phyloP scores from a whole-genome alignment of 75 land plant species.

The Pinus tabuliformis region DNA sequence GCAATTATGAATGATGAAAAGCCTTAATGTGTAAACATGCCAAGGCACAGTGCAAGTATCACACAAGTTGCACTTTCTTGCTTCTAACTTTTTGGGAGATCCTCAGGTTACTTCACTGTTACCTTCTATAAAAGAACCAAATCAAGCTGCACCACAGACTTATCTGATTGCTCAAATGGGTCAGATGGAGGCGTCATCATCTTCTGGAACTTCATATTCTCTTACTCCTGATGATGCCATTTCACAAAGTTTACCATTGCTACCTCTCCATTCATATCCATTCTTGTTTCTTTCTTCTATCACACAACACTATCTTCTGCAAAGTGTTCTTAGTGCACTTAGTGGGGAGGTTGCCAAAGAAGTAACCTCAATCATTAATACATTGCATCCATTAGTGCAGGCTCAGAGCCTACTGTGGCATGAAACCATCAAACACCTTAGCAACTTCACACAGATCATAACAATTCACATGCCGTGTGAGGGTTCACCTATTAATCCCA shows the following conservation, averaged over 20 bases:
- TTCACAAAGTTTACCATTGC: constrained; percentile 33
- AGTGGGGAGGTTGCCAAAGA: no score
- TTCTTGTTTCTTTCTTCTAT: constrained; percentile 17
- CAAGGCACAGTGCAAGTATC: constrained; percentile 19
- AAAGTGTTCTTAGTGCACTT: no score
- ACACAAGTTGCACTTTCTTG: constrained; percentile 14
- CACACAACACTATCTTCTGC: no score
- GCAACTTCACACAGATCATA: no score
- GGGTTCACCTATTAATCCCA: no score
- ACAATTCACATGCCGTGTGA: no score
- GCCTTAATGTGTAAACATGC: neutral
- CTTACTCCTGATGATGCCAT: constrained; percentile 25
- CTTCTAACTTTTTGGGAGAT: constrained; percentile 34
- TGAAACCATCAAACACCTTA: no score
- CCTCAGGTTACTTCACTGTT: constrained; percentile 26
- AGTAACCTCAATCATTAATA: no score
- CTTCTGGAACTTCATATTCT: constrained; percentile 60
- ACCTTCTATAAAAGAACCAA: constrained; percentile 29
- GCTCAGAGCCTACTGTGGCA: no score
- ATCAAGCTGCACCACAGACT: constrained; percentile 34
- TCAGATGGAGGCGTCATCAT: constrained; percentile 19
- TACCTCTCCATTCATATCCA: constrained; percentile 29
- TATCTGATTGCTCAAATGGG: constrained; percentile 36
- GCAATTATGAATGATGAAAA: constrained; percentile 16
- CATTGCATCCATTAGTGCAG: no score